Percentiles rank a stretch among this genome's conserved stretches.
These are phyloP conservation scores for Sisymbrium irio DNA, from an alignment of 345 rosid genomes.

Conservation along the genomic window DNA sequence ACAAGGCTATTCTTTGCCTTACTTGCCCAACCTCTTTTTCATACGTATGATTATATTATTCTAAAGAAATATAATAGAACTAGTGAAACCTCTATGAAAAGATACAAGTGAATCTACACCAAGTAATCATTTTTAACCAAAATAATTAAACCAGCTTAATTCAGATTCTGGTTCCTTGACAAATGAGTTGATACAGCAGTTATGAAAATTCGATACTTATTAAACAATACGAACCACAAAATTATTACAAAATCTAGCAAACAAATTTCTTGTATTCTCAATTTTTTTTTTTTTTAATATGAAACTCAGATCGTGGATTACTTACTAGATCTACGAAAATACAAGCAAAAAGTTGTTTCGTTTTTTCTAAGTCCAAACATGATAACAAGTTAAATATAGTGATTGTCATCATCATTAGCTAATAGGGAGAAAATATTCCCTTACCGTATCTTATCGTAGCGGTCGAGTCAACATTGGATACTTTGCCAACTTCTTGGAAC, in stretches of 20 bases:
- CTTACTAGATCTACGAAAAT: neutral
- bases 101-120: constrained; percentile 19
- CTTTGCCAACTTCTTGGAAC: constrained; percentile 29
- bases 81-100: constrained; percentile 2
- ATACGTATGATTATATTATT: constrained; percentile 8
- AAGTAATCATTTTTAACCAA: neutral
- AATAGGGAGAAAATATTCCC: constrained; percentile 12
- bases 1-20: constrained; percentile 77
- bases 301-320: neutral
- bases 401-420: neutral
- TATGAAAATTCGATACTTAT: neutral
- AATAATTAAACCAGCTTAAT: neutral
- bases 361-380: neutral
- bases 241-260: neutral
- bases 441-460: constrained; percentile 18
- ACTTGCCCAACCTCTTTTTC: constrained; percentile 18
- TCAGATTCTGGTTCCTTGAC: constrained; percentile 15
- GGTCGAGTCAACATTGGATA: constrained; percentile 28
- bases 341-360: too few species aligned
- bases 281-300: neutral
- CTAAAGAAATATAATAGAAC: neutral
- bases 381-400: neutral
- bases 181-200: neutral
- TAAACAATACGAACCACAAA: neutral
- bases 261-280: neutral